These are phyloP conservation scores for Aspergillus hiratsukae DNA, from an alignment of 2,329 filamentous ascomycete genomes.

Conservation along the genomic window DNA sequence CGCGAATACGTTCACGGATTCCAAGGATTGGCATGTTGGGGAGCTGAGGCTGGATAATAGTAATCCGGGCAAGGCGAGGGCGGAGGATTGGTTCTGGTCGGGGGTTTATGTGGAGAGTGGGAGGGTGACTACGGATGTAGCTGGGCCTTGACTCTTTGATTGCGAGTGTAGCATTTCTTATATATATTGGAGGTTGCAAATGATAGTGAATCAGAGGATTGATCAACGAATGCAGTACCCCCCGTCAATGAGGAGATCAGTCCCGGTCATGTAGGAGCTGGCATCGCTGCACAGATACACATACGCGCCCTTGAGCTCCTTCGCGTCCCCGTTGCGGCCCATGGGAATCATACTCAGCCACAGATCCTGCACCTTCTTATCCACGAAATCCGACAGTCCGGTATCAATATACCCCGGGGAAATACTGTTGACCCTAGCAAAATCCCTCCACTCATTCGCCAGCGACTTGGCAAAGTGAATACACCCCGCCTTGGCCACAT, in stretches of 20 bases:
- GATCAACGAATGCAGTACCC: conserved; percentile 45
- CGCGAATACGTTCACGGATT: conserved; percentile 60
- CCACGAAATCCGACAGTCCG: conserved; percentile 62
- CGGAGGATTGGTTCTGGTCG: conserved; percentile 67
- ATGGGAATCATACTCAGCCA: conserved; percentile 59
- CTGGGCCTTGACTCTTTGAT: not conserved
- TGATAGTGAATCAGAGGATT: too few species aligned
- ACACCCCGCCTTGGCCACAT: conserved; percentile 62
- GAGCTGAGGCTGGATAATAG: conserved; percentile 60
- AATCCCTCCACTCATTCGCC: conserved; percentile 66
- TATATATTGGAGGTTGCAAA: too few species aligned
- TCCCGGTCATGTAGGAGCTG: conserved; percentile 47
- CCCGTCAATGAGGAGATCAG: conserved; percentile 47
- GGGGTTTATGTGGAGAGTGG: conserved; percentile 66
- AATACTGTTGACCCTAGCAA: conserved; percentile 64
- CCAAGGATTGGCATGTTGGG: conserved; percentile 68
- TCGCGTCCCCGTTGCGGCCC: conserved; percentile 58
- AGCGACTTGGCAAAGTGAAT: conserved; percentile 61
- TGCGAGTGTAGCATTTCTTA: too few species aligned
- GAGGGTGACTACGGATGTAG: not conserved
- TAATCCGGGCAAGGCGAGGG: conserved; percentile 40
- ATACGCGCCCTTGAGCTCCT: conserved; percentile 60
- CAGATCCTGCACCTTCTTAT: conserved; percentile 52
- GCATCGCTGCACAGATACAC: conserved; percentile 48
- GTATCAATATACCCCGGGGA: conserved; percentile 67